Base-by-base conservation (phyloP, 2,329 filamentous ascomycete genomes). In the Aspergillus sp. region DNA sequence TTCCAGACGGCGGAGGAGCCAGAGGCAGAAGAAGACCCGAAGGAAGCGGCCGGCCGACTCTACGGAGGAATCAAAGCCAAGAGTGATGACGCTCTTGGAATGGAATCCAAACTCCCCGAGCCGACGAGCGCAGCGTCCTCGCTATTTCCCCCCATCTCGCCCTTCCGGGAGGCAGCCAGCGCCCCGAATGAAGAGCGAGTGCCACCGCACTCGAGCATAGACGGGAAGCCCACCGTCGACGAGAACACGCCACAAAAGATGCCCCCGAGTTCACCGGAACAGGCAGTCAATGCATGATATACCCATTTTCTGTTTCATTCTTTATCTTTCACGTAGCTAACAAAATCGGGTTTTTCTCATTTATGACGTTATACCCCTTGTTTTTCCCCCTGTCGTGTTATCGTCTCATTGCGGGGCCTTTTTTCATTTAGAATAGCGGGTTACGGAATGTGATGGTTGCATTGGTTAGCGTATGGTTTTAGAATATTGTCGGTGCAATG, bases 261-360 rank as follows among this genome's bases (percentile, higher is more conserved):
- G 45, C 60, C 59, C 50, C 57, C 61, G 31, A 69, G 64, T 51
- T 50, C 67, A 29, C 63, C 65, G 32, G 64, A 70, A 42, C 70
- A 73, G 57, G 61, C 69, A 29, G 67, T 73, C 14, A 64, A 68
- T 54, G 71, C 70, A 57, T 73, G 55, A 70, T 36, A 14, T 54
- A 31, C 22, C 49, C 24, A n/a, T 42, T 42, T 4, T 42, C 14
- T 29, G 26, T 29, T 29, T 29, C 26, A 29, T 42, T 42, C 36
- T 42, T 42, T 18, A 6, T 42, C 16, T 42, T 3, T 42, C 36
- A 42, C 26, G 26, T 29, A 29, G 36, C 36, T 42, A 42, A 42
- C 16, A 42, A 42, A 42, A n/a, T 42, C 36, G 36, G 52, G 50
- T 55, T 49, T 16, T 55, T 58, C 58, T 55, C 42, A 54, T 51